Evolutionary conservation across 2,329 filamentous ascomycete species (phyloP).

Genomic region (Epichloe scottii): DNA sequence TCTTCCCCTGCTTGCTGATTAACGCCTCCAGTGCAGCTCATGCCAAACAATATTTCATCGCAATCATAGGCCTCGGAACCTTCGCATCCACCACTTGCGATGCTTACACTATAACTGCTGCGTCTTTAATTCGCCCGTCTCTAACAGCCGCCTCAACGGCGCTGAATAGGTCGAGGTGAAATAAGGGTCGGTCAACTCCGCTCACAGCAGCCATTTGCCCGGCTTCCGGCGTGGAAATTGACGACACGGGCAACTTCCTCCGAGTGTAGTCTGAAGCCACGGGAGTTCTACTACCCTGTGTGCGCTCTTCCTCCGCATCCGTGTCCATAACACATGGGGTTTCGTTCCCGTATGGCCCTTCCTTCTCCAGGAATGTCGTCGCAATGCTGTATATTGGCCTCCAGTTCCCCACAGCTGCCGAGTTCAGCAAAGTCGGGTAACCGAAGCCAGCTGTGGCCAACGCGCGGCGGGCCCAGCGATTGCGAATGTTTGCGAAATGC

Average conservation of each 20-base stretch:
- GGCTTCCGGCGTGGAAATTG: background rate
- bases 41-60: too few species aligned
- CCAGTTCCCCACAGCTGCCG: slow-evolving; percentile 18
- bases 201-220: slow-evolving; percentile 17
- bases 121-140: slow-evolving; percentile 15
- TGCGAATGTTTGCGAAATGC: slow-evolving; percentile 42
- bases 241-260: background rate
- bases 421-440: slow-evolving; percentile 21
- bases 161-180: slow-evolving; percentile 32
- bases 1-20: too few species aligned
- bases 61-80: too few species aligned
- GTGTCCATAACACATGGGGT: background rate
- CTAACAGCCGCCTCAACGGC: slow-evolving; percentile 26
- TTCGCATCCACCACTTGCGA: background rate
- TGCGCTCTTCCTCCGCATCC: slow-evolving; percentile 8
- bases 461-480: slow-evolving; percentile 45
- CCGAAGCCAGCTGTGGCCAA: slow-evolving; percentile 45
- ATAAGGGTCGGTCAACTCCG: slow-evolving; percentile 33
- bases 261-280: background rate
- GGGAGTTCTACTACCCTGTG: background rate
- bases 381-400: slow-evolving; percentile 22
- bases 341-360: slow-evolving; percentile 3
- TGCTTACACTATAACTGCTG: background rate
- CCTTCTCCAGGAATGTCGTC: slow-evolving; percentile 9
- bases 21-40: too few species aligned